A percentile compares a stretch with the other conserved stretches of the same genome.
These are phyloP conservation scores for Scalesia atractyloides DNA, from an alignment of 129 eudicot genomes.

Conservation along the genomic window DNA sequence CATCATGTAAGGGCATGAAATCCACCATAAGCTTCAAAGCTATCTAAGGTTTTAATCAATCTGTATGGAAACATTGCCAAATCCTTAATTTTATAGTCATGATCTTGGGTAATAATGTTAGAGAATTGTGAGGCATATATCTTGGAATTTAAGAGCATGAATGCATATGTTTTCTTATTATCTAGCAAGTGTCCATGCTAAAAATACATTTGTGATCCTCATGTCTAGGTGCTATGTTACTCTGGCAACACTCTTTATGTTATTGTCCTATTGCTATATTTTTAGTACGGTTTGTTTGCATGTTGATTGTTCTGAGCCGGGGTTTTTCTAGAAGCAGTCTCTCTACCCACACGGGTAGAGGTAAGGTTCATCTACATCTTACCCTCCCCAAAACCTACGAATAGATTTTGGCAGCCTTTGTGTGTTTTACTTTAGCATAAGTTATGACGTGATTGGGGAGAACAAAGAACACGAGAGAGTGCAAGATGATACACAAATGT, in stretches of 20 bases:
- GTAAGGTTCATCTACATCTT: too few relatives aligned
- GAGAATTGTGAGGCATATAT: not conserved
- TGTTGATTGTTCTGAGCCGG: too few relatives aligned
- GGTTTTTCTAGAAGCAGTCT: too few relatives aligned
- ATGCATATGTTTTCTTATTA: not conserved
- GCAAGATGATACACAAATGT: not conserved
- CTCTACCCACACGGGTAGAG: too few relatives aligned
- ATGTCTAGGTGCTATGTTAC: too few relatives aligned
- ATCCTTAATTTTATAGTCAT: not conserved
- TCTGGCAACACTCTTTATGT: too few relatives aligned
- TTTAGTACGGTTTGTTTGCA: too few relatives aligned
- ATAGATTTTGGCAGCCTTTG: not conserved
- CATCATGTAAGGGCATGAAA: not conserved
- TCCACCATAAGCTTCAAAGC: not conserved
- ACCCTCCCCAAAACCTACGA: too few relatives aligned
- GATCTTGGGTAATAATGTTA: not conserved
- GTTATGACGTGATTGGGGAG: not conserved
- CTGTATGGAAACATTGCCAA: not conserved
- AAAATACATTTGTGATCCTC: not conserved
- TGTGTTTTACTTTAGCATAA: not conserved
- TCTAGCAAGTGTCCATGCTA: not conserved
- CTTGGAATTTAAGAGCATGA: not conserved
- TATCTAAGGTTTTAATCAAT: not conserved
- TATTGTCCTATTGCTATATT: too few relatives aligned
- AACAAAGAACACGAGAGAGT: not conserved